Conservation (phyloP, 1,284 basidiomycete species). For the Cutaneotrichosporon sp. region DNA sequence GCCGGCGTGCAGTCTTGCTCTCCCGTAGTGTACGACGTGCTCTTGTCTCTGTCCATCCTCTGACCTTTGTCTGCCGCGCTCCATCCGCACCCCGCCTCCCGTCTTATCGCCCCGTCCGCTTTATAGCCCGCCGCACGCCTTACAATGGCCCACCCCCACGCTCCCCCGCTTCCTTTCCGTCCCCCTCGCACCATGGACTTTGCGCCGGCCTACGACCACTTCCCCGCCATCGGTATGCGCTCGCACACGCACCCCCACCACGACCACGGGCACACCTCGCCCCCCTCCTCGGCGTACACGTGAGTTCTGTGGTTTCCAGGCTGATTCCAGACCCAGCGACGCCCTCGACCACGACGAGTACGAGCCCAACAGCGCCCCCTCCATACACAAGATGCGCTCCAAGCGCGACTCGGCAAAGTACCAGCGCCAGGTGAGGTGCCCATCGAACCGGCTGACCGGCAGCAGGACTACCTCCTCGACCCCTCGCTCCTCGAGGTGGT, state of each 20-base stretch:
- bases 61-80: not conserved
- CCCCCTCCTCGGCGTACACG: not conserved
- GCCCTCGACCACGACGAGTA: conserved; percentile 7
- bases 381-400: conserved; percentile 11
- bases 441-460: not conserved
- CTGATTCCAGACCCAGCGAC: not conserved
- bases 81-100: not conserved
- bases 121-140: not conserved
- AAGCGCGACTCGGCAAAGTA: conserved; percentile 25
- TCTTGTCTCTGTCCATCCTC: not conserved
- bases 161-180: not conserved
- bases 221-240: not conserved
- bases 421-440: conserved; percentile 19
- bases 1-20: not conserved
- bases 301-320: not conserved
- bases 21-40: not conserved
- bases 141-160: not conserved
- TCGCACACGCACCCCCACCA: not conserved
- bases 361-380: not conserved
- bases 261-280: not conserved
- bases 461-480: conserved; percentile 18
- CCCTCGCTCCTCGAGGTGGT: conserved; percentile 17
- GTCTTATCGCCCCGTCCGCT: not conserved
- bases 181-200: not conserved
- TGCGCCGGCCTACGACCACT: not conserved